Percentiles rank a stretch among this genome's conserved stretches.
Conservation (phyloP, 768 basidiomycete genomes). For the Rhodocollybia butyracea region DNA sequence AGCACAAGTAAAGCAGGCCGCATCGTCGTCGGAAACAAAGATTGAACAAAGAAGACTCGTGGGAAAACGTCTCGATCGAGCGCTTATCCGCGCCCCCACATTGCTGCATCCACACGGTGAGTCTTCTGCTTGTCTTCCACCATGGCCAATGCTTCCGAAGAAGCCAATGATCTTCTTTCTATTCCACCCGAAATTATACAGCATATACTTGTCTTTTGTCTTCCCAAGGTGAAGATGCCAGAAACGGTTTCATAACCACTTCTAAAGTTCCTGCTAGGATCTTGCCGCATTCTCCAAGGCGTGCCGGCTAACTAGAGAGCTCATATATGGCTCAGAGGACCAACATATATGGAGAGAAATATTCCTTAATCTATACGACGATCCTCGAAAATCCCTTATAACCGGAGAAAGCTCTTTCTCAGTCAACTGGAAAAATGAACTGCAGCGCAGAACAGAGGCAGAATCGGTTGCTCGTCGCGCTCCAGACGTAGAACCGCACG, state of each 20-base stretch:
- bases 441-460: slow-evolving; percentile 40
- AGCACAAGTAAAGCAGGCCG: background rate
- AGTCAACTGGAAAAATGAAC: slow-evolving; percentile 30
- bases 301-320: slow-evolving; percentile 41
- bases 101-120: background rate
- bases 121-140: background rate
- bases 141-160: background rate
- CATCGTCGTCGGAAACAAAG: background rate
- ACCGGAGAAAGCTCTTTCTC: slow-evolving; percentile 9
- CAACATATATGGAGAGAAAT: slow-evolving; percentile 68
- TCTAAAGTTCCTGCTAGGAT: too few relatives aligned
- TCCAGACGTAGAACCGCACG: background rate
- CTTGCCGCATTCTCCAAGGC: slow-evolving; percentile 58
- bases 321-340: slow-evolving; percentile 50
- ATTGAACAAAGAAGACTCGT: too few relatives aligned
- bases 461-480: slow-evolving; percentile 23
- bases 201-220: slow-evolving; percentile 51
- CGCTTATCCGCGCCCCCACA: too few relatives aligned
- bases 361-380: slow-evolving; percentile 64
- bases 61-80: too few relatives aligned
- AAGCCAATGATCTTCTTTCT: slow-evolving; percentile 15
- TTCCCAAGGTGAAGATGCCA: too few relatives aligned
- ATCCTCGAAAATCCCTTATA: slow-evolving; percentile 39
- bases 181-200: slow-evolving; percentile 62
- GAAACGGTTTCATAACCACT: too few relatives aligned